Percentiles rank a stretch among this genome's conserved stretches.
Conservation (phyloP, 106 monocot genomes). For the Chionographis japonica region DNA sequence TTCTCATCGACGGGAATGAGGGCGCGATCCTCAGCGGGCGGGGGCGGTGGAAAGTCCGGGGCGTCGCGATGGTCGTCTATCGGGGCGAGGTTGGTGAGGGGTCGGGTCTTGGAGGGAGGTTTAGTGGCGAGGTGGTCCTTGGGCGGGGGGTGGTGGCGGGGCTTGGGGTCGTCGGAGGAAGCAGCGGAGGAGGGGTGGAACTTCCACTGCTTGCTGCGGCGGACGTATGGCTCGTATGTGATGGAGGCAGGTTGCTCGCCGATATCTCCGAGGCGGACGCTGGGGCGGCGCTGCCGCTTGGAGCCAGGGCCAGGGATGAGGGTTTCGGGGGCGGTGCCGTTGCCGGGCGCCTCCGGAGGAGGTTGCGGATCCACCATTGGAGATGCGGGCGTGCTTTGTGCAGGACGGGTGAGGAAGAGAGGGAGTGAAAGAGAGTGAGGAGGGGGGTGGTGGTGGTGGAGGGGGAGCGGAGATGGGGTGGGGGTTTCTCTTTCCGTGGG, state of each 20-base stretch:
- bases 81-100: slow-evolving; percentile 9
- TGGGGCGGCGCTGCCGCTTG: slow-evolving; percentile 55
- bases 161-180: neutral
- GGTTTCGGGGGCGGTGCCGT: neutral
- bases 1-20: neutral
- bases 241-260: slow-evolving; percentile 32
- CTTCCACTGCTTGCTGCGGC: slow-evolving; percentile 23
- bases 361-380: slow-evolving; percentile 4
- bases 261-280: slow-evolving; percentile 54
- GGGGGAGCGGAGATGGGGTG: too few species aligned
- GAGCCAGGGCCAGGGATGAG: neutral
- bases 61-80: neutral
- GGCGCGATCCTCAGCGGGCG: neutral
- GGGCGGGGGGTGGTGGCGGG: neutral
- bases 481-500: too few species aligned
- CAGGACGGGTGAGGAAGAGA: neutral
- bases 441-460: neutral
- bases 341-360: slow-evolving; percentile 1
- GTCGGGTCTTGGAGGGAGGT: slow-evolving; percentile 10
- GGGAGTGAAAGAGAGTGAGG: neutral
- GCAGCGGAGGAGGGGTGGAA: neutral
- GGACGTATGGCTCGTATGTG: slow-evolving; percentile 18
- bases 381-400: neutral
- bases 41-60: neutral
- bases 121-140: neutral